phyloP scores from a whole-genome alignment of 192 early-diverging fungal species.

The Coemansia sp. region DNA sequence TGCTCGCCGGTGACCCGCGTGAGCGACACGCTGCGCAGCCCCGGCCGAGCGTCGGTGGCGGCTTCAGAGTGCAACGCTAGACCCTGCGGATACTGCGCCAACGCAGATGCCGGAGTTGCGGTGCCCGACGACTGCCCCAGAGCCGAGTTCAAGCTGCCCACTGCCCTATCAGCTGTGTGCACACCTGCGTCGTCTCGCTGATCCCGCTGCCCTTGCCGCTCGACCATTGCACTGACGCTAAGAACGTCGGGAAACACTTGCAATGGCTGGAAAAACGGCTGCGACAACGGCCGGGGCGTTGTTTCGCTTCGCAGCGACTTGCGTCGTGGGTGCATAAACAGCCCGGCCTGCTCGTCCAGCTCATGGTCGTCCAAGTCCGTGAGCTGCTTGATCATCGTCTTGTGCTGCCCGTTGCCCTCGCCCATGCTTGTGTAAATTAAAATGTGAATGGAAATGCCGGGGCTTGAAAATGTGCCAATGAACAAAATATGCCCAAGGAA shows the following conservation, averaged over 20 bases:
- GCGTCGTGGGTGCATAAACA: conserved; percentile 54
- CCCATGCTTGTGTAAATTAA: background rate
- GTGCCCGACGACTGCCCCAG: conserved; percentile 17
- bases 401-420: conserved; percentile 45
- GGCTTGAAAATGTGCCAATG: background rate
- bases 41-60: background rate
- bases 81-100: conserved; percentile 34
- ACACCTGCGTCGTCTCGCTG: conserved; percentile 1
- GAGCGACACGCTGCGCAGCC: conserved; percentile 43
- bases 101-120: conserved; percentile 1
- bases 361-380: conserved; percentile 58
- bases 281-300: conserved; percentile 48
- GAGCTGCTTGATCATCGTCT: conserved; percentile 59
- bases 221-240: conserved; percentile 55
- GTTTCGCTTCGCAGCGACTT: conserved; percentile 45
- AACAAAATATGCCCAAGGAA: background rate
- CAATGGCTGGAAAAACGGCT: conserved; percentile 56
- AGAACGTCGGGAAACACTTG: conserved; percentile 57
- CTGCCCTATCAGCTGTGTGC: background rate
- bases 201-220: conserved; percentile 46
- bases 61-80: conserved; percentile 17
- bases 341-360: conserved; percentile 56
- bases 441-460: background rate
- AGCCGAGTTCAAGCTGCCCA: background rate
- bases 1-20: conserved; percentile 32